A percentile compares a stretch with the other conserved stretches of the same genome.
These are phyloP conservation scores for Komagataella phaffii DNA, from an alignment of 805 yeast genomes.

Conservation along the genomic window DNA sequence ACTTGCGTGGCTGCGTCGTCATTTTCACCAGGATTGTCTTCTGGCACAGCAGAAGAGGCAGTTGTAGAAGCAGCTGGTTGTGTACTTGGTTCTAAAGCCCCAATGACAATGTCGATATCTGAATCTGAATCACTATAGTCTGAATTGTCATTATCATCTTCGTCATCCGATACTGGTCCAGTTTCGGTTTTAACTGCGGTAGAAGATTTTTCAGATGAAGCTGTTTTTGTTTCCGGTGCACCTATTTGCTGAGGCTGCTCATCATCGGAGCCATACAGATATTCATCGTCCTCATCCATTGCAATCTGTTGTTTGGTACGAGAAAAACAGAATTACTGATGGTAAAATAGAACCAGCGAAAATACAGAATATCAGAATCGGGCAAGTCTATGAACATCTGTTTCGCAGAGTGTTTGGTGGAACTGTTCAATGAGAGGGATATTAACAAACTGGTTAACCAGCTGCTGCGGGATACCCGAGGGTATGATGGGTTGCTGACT, in stretches of 20 bases:
- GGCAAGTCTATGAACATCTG: not conserved
- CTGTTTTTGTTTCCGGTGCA: slow-evolving; percentile 10
- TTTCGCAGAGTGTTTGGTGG: not conserved
- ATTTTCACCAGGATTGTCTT: slow-evolving; percentile 16
- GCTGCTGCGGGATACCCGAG: not conserved
- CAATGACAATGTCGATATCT: slow-evolving; percentile 78
- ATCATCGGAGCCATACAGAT: slow-evolving; percentile 45
- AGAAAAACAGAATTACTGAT: not conserved
- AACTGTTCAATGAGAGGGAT: not conserved
- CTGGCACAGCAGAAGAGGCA: slow-evolving; percentile 6
- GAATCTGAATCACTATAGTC: slow-evolving; percentile 32
- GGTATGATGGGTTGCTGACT: not conserved
- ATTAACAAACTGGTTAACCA: not conserved
- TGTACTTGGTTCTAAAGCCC: slow-evolving; percentile 14
- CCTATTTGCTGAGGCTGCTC: slow-evolving; percentile 10
- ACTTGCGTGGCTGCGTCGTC: slow-evolving; percentile 10
- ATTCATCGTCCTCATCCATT: slow-evolving; percentile 58
- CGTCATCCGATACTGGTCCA: not conserved
- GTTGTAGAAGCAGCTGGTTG: slow-evolving; percentile 10
- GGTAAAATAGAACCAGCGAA: not conserved
- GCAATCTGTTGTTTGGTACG: not conserved
- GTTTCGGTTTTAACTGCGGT: not conserved
- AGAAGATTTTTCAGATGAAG: slow-evolving; percentile 7
- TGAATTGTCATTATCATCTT: slow-evolving; percentile 4
- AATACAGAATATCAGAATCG: not conserved